phyloP scores from a whole-genome alignment of 305 asterid genomes.

The Fraxinus albicans region DNA sequence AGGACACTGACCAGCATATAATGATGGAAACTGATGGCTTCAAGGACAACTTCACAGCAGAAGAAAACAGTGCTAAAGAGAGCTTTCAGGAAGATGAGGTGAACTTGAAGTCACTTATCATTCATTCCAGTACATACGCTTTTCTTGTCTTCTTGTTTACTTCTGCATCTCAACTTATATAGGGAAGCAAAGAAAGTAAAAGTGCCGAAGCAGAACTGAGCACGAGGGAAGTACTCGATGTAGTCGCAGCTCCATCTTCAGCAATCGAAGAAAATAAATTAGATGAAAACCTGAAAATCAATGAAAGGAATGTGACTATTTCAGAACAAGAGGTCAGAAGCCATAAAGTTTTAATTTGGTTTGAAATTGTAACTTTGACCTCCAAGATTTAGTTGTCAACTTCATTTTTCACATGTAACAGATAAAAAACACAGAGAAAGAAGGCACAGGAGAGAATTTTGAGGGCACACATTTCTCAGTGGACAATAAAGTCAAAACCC shows the following conservation, averaged over 20 bases:
- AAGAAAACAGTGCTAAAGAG: neutral
- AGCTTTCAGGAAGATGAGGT: neutral
- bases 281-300: neutral
- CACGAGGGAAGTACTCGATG: neutral
- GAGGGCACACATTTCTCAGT: neutral
- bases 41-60: neutral
- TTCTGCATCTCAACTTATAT: neutral
- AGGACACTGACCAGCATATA: neutral
- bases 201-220: neutral
- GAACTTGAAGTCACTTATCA: constrained; percentile 1
- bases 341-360: neutral
- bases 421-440: neutral
- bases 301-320: neutral
- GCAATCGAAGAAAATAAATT: neutral
- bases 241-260: neutral
- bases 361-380: neutral
- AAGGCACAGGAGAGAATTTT: constrained; percentile 9
- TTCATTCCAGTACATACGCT: neutral
- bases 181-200: constrained; percentile 1
- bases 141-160: neutral
- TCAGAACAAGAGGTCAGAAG: constrained; percentile 11
- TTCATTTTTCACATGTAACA: neutral
- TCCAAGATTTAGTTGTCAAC: neutral
- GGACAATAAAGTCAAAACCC: neutral
- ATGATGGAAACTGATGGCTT: neutral